phyloP scores from a whole-genome alignment of 106 monocot species.

The Allium fistulosum region DNA sequence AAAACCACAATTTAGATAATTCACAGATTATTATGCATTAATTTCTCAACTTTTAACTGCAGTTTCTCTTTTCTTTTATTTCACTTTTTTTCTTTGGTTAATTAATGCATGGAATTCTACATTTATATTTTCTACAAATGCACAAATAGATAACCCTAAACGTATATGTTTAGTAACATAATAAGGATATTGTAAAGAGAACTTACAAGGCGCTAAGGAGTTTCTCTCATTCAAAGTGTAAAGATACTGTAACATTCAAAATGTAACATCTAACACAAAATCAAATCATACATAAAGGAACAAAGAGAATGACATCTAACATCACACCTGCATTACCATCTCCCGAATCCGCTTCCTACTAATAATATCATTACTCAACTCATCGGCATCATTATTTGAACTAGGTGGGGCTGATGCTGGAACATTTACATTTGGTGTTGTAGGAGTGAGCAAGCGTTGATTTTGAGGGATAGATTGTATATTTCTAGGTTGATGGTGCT shows the following conservation, averaged over 20 bases:
- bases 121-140: no score
- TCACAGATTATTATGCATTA: no score
- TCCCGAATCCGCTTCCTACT: conserved; percentile 12
- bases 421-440: conserved; percentile 7
- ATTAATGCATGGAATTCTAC: no score
- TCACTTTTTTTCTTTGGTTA: no score
- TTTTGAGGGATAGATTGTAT: conserved; percentile 2
- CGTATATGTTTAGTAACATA: no score
- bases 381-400: neutral
- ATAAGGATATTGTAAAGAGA: no score
- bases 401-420: conserved; percentile 5
- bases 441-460: neutral
- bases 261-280: neutral
- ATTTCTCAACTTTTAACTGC: no score
- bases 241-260: neutral
- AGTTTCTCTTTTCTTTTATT: no score
- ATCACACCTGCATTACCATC: conserved; percentile 10
- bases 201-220: neutral
- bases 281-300: neutral
- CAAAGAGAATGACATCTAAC: no score
- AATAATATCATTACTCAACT: conserved; percentile 8
- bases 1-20: no score
- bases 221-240: neutral
- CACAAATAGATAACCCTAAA: no score
- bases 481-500: conserved; percentile 7